Percentiles rank a stretch among this genome's conserved stretches.
Conservation (phyloP, 768 basidiomycete species). For the Lentinula boryana region DNA sequence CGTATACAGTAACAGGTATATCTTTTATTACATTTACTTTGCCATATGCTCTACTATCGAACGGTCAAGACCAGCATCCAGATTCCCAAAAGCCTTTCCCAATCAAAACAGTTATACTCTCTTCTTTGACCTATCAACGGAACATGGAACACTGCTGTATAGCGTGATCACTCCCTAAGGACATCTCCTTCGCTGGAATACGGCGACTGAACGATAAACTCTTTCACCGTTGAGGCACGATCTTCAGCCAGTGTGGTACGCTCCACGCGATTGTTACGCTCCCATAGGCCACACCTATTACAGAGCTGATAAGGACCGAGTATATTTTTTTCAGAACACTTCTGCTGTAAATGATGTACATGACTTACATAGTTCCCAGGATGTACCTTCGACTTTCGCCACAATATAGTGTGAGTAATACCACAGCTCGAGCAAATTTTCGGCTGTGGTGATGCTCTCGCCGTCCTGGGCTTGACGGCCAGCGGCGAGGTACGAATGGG, state of each 20-base stretch:
- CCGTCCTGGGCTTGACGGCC: not conserved
- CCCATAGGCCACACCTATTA: constrained; percentile 2
- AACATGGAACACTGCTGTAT: not conserved
- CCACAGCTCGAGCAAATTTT: not conserved
- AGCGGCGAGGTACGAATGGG: not conserved
- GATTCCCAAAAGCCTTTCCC: not conserved
- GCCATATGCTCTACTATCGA: no score
- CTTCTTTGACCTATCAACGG: not conserved
- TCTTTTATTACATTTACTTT: no score
- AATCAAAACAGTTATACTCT: not conserved
- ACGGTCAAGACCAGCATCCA: no score
- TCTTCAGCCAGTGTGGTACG: not conserved
- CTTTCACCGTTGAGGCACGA: not conserved
- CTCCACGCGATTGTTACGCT: not conserved
- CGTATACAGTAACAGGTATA: no score
- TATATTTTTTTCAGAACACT: not conserved
- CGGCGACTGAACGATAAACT: constrained; percentile 3
- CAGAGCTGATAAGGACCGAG: not conserved
- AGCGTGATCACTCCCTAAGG: not conserved
- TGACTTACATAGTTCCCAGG: constrained; percentile 5
- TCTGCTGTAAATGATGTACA: not conserved
- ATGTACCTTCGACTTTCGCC: constrained; percentile 5
- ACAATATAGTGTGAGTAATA: not conserved
- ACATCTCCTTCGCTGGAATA: not conserved
- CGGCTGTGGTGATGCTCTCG: not conserved